Conservation (phyloP, 495 filamentous ascomycete genomes). For the Penicillium salamii region DNA sequence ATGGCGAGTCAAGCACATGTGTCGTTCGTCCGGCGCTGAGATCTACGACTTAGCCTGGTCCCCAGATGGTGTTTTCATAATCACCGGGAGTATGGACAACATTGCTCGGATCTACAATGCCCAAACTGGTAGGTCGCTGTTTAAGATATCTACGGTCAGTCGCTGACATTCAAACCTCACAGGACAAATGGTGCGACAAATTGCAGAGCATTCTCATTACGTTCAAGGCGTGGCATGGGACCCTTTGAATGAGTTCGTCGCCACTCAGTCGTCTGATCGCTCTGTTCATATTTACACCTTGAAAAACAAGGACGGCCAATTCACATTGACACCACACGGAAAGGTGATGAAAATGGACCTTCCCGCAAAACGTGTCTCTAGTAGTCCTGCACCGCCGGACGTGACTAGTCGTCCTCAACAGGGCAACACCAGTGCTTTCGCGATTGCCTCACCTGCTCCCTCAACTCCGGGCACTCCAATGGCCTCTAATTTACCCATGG, state of each 20-base stretch:
- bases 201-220: conserved; percentile 98
- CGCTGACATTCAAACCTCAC: conserved; percentile 13
- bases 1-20: conserved; percentile 98
- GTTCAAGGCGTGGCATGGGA: conserved; percentile 99
- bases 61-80: conserved; percentile 92
- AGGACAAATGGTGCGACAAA: conserved; percentile 92
- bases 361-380: conserved; percentile 83
- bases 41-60: conserved; percentile 99
- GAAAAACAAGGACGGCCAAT: conserved; percentile 95
- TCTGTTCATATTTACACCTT: conserved; percentile 96
- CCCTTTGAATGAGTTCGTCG: conserved; percentile 95
- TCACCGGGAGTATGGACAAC: conserved; percentile 99
- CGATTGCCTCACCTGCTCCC: conserved; percentile 76
- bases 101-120: conserved; percentile 96
- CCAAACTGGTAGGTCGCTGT: conserved; percentile 66
- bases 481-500: conserved; percentile 89
- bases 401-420: conserved; percentile 55
- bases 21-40: conserved; percentile 83
- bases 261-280: conserved; percentile 96
- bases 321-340: conserved; percentile 75
- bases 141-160: not conserved
- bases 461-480: conserved; percentile 96
- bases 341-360: conserved; percentile 86
- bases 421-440: conserved; percentile 53
- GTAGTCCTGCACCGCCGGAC: conserved; percentile 90